Percentiles rank a stretch among this genome's conserved stretches.
phyloP scores from a whole-genome alignment of 2,329 filamentous ascomycete species.

The Chaetomium strumarium region DNA sequence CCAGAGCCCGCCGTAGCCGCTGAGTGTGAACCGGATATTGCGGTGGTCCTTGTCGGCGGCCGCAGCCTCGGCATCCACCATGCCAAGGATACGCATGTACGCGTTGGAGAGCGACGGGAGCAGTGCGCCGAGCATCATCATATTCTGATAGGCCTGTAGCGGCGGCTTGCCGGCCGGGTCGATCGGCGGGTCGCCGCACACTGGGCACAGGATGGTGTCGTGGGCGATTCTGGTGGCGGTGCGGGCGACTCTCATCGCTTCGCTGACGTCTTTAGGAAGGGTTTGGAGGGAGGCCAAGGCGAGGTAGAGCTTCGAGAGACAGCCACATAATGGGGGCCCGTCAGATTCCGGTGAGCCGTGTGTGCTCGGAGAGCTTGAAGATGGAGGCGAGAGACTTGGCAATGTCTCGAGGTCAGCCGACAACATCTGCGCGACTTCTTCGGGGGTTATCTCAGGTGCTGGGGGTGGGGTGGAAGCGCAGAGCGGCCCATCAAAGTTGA shows the following conservation, averaged over 20 bases:
- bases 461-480: not conserved
- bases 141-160: slow-evolving; percentile 50
- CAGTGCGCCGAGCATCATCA: slow-evolving; percentile 53
- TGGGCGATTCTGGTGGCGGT: slow-evolving; percentile 44
- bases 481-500: slow-evolving; percentile 20
- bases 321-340: slow-evolving; percentile 35
- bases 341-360: slow-evolving; percentile 4
- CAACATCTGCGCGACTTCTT: slow-evolving; percentile 18
- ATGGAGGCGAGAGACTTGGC: slow-evolving; percentile 19
- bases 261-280: slow-evolving; percentile 39
- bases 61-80: slow-evolving; percentile 48
- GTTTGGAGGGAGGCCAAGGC: slow-evolving; percentile 45
- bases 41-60: slow-evolving; percentile 38
- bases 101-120: slow-evolving; percentile 53
- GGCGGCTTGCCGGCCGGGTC: slow-evolving; percentile 20
- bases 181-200: slow-evolving; percentile 40
- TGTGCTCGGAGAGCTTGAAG: slow-evolving; percentile 11
- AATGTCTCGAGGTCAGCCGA: slow-evolving; percentile 11
- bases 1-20: slow-evolving; percentile 46
- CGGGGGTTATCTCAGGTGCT: slow-evolving; percentile 13
- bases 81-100: slow-evolving; percentile 48
- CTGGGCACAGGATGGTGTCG: slow-evolving; percentile 44
- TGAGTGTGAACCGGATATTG: slow-evolving; percentile 40
- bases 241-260: slow-evolving; percentile 44
- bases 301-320: slow-evolving; percentile 45